Conservation (phyloP, 129 eudicot genomes). For the Smallanthus sonchifolius region DNA sequence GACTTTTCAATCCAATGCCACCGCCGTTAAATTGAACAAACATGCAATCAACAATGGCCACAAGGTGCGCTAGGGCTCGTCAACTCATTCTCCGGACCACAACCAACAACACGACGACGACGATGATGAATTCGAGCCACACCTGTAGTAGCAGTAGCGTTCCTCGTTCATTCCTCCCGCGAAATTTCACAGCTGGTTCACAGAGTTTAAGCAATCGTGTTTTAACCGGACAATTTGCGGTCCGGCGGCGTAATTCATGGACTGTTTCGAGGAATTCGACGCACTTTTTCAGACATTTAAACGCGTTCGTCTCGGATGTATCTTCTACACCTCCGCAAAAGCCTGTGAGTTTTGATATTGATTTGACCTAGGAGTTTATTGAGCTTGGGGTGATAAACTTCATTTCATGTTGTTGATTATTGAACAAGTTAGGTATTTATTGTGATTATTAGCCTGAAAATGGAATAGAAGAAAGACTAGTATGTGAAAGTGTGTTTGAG, state of each 20-base stretch:
- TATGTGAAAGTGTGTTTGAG: neutral
- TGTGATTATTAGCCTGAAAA: neutral
- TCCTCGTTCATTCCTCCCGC: conserved; percentile 6
- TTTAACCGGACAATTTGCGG: conserved; percentile 17
- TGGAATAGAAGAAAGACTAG: neutral
- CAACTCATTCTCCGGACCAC: conserved; percentile 24
- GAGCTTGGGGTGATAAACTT: neutral
- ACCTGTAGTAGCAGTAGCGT: conserved; percentile 10
- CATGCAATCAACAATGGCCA: conserved; percentile 51
- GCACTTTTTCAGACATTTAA: conserved; percentile 29
- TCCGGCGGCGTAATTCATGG: conserved; percentile 29
- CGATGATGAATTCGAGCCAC: conserved; percentile 17
- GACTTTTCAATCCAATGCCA: conserved; percentile 9
- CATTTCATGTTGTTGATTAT: neutral
- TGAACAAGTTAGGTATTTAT: neutral
- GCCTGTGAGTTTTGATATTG: conserved; percentile 33
- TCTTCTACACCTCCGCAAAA: conserved; percentile 41
- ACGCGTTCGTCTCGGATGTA: conserved; percentile 57
- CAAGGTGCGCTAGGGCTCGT: conserved; percentile 36
- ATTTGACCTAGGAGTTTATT: neutral
- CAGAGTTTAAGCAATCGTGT: conserved; percentile 13
- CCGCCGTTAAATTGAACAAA: conserved; percentile 10
- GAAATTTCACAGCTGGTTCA: conserved; percentile 7
- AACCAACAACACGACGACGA: conserved; percentile 10
- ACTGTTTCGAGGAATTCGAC: conserved; percentile 35